These are phyloP conservation scores for Glomus cerebriforme DNA, from an alignment of 192 early-diverging fungal species.

Conservation along the genomic window DNA sequence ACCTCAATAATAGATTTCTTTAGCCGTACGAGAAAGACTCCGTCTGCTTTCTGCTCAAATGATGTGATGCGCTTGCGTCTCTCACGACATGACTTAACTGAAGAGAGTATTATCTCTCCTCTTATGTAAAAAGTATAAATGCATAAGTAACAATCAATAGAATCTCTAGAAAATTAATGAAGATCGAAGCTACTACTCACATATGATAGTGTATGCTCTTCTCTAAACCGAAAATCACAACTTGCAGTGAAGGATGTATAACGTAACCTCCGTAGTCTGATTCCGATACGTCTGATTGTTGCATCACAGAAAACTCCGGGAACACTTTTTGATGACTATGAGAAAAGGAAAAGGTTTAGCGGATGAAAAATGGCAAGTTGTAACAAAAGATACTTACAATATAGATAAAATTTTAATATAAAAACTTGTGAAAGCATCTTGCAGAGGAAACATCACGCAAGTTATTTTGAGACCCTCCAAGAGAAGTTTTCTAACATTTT, in stretches of 20 bases:
- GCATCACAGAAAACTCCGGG: conserved; percentile 3
- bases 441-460: background rate
- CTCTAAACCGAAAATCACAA: background rate
- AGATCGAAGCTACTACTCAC: conserved; percentile 19
- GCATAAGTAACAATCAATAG: background rate
- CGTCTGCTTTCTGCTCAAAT: conserved; percentile 28
- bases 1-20: conserved; percentile 23
- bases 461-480: background rate
- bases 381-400: conserved; percentile 20
- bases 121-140: background rate
- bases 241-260: conserved; percentile 13
- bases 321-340: background rate
- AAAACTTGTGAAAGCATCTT: conserved; percentile 14
- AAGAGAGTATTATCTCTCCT: conserved; percentile 6
- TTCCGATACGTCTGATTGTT: conserved; percentile 20
- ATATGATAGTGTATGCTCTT: background rate
- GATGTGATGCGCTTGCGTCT: background rate
- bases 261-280: conserved; percentile 7
- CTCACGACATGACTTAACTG: conserved; percentile 14
- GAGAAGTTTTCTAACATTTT: background rate
- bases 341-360: conserved; percentile 2
- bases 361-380: background rate
- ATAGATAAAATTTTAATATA: conserved; percentile 16
- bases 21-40: background rate
- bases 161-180: background rate